Evolutionary conservation across 257 asterid species (phyloP).

Genomic region (Primulina tabacum): DNA sequence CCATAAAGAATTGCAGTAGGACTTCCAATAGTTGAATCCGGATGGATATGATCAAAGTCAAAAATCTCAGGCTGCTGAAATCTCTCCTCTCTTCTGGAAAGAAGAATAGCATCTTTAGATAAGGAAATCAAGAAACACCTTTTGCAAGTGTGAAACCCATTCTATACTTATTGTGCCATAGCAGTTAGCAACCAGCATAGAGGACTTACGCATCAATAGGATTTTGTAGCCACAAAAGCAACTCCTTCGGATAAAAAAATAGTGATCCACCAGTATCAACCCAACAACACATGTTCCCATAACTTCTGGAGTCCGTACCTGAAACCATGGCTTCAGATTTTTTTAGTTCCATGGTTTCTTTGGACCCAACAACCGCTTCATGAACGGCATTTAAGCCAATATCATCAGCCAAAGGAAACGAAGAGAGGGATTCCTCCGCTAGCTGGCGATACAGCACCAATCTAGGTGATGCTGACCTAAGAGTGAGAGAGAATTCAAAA

Average conservation of each 20-base stretch:
- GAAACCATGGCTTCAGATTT: conserved; percentile 39
- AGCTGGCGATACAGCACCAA: conserved; percentile 78
- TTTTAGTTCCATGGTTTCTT: conserved; percentile 39
- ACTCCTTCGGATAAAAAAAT: conserved; percentile 62
- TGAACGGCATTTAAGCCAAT: conserved; percentile 32
- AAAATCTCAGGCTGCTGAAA: conserved; percentile 93
- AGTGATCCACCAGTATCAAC: conserved; percentile 85
- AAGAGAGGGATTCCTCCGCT: conserved; percentile 95
- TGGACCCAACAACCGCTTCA: conserved; percentile 42
- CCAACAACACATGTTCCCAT: conserved; percentile 84
- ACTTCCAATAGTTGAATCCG: conserved; percentile 69
- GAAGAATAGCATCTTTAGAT: conserved; percentile 22
- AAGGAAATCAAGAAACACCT: conserved; percentile 23
- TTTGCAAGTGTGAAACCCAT: conserved; percentile 8
- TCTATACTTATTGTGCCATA: neutral
- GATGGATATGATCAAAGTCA: conserved; percentile 93
- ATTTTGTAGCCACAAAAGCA: conserved; percentile 66
- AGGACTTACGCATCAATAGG: conserved; percentile 57
- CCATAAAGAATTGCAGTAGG: conserved; percentile 77
- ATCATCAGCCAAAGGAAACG: conserved; percentile 78
- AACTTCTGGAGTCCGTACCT: conserved; percentile 48
- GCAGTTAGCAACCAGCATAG: conserved; percentile 20
- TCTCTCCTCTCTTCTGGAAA: conserved; percentile 53
- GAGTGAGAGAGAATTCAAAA: conserved; percentile 91
- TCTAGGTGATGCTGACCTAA: conserved; percentile 97